Percentiles rank a stretch among this genome's conserved stretches.
These are phyloP conservation scores for Pythium scleroteichum DNA, from an alignment of 352 stramenopile genomes.

Conservation along the genomic window DNA sequence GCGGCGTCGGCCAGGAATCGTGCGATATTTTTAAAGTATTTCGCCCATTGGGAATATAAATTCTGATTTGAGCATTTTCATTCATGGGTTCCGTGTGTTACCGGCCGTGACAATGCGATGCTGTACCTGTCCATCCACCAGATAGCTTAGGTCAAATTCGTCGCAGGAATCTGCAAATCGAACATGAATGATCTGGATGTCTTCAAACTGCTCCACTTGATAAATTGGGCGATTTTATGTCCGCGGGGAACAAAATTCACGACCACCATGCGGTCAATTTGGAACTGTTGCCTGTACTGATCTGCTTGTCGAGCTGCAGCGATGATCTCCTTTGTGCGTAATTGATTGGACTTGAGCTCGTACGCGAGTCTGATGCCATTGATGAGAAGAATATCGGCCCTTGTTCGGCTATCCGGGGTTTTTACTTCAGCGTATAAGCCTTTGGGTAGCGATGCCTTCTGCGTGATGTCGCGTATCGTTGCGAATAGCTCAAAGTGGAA, in stretches of 20 bases:
- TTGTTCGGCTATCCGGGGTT: neutral
- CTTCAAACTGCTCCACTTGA: constrained; percentile 7
- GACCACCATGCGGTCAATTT: constrained; percentile 16
- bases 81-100: no score
- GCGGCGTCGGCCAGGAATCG: no score
- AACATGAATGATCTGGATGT: constrained; percentile 14
- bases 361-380: constrained; percentile 8
- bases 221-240: constrained; percentile 11
- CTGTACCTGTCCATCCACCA: neutral
- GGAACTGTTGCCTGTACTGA: constrained; percentile 15
- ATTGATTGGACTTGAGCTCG: constrained; percentile 12
- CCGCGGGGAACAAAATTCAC: constrained; percentile 8
- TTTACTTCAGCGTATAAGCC: constrained; percentile 12
- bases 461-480: constrained; percentile 2
- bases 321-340: constrained; percentile 1
- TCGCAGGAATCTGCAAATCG: constrained; percentile 11
- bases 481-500: constrained; percentile 7
- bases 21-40: no score
- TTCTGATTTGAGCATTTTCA: no score
- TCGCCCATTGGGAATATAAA: no score
- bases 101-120: no score
- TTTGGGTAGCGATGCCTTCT: neutral
- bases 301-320: constrained; percentile 13
- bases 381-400: constrained; percentile 10
- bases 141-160: constrained; percentile 3